These are phyloP conservation scores for Sarocladium brachiariae DNA, from an alignment of 2,329 filamentous ascomycete genomes.

Conservation along the genomic window DNA sequence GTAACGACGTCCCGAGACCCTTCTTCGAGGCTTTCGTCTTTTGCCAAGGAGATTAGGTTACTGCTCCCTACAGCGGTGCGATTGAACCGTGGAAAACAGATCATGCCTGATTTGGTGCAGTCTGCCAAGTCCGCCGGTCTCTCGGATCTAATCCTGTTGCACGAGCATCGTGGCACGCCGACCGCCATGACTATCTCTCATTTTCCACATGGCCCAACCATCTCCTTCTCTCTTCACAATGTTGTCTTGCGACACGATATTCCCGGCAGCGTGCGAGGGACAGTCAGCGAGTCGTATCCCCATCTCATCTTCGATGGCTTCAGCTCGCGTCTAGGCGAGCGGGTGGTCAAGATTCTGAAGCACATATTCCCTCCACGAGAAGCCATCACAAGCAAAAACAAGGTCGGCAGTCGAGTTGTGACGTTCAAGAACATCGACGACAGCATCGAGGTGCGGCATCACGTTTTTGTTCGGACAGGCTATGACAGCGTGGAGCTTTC, in stretches of 20 bases:
- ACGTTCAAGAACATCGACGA: slow-evolving; percentile 95
- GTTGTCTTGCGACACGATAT: slow-evolving; percentile 91
- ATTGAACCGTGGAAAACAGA: slow-evolving; percentile 84
- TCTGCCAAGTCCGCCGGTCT: slow-evolving; percentile 76
- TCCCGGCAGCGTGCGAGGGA: slow-evolving; percentile 77
- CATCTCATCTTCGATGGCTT: slow-evolving; percentile 96
- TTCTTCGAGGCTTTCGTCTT: slow-evolving; percentile 75
- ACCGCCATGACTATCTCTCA: slow-evolving; percentile 84
- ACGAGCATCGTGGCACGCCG: slow-evolving; percentile 88
- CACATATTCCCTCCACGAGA: slow-evolving; percentile 91
- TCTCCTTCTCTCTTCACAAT: slow-evolving; percentile 82
- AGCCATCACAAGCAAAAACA: slow-evolving; percentile 59
- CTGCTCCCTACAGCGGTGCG: slow-evolving; percentile 80
- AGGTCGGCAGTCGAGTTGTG: slow-evolving; percentile 81
- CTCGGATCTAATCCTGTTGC: slow-evolving; percentile 77
- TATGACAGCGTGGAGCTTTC: slow-evolving; percentile 84
- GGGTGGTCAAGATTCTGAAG: slow-evolving; percentile 85
- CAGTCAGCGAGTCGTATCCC: slow-evolving; percentile 86
- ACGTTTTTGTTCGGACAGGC: slow-evolving; percentile 87
- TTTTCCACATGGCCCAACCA: slow-evolving; percentile 75
- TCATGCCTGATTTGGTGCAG: slow-evolving; percentile 76
- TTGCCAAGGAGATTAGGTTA: slow-evolving; percentile 85
- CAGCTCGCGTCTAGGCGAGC: slow-evolving; percentile 67
- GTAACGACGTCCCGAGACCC: slow-evolving; percentile 89
- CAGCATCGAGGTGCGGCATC: slow-evolving; percentile 75